Base-by-base conservation (phyloP, 306 rosid species). In the Benincasa hispida region DNA sequence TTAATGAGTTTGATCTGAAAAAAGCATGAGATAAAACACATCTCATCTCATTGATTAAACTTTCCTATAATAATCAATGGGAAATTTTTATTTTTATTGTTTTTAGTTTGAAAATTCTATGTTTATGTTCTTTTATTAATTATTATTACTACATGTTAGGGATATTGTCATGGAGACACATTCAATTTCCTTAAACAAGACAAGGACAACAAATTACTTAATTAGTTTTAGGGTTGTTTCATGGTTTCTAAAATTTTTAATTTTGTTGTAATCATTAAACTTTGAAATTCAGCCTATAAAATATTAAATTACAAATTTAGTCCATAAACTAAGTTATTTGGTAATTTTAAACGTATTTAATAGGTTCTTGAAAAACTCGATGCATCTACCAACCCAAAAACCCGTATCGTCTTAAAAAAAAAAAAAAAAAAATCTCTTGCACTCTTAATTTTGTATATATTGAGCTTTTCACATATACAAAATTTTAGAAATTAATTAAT, bases 1-100 rank as follows among this genome's bases (percentile, higher is more conserved):
- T 42, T 70, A 24, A 70, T 14, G 75, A 42, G 54, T 68, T 68
- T 22, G 21, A 68, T 68, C 74, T 68, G 54, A 21, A 68, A 42
- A 68, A 39, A 35, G 74, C 74, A 68, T 21, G 74, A 41, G 55
- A 41, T 41, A 68, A 68, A 68, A 67, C 74, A 67, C 74, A 67
- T 70, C 76, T 24, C 41, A 70, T 70, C 57, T 47, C 58, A 70
- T 42, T 70, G 14, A 70, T 70, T 70, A 22, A 47, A 70, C 56
- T 47, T 70, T 47, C 75, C 75, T 5, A 69, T 17, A 70, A 14
- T 15, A 13, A 25, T 10, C 3, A n/a, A 35, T 35, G 8, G 4
- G 41, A 32, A 9, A 58, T 57, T 57, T 57, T 22, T 11, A 37
- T 41, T 25, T 24, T 25, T 12, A 17, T 63, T 61, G 0, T 30